Evolutionary conservation across 2,329 filamentous ascomycete species (phyloP), one percentile per base, ranked within the genome.

Genomic region (Fusarium caatingaense): DNA sequence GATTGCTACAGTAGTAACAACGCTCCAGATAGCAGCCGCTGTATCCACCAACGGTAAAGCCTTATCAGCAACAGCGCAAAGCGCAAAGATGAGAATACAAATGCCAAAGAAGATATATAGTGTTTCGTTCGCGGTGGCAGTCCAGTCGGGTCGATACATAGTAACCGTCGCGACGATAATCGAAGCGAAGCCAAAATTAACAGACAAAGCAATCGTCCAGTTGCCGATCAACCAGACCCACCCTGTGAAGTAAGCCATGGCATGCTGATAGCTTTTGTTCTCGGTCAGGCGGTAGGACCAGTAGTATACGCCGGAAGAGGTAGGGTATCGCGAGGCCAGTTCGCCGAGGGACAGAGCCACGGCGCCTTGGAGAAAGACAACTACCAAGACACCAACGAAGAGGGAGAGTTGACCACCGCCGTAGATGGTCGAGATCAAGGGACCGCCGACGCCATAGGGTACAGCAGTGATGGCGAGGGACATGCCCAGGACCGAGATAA

Each of bases 201-300:
- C 55, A 27, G 55, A 57, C 0, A 57, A 1, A 3, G 55, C 20
- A 4, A 57, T 57, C 1, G 27, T 34, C 55, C 55, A 57, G 7
- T 57, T 57, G 2, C 55, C 55, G 6, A 57, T 57, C 16, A 57
- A 11, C 54, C 54, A 57, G 2, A 57, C 25, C 54, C 54, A 57
- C 2, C 54, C 54, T 0, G 54, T 57, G 20, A 57, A 57, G 20
- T 50, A 57, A 25, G 54, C 45, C 25, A 25, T 50, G 2, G 45
- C 20, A 8, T 57, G 45, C 4, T 42, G 54, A 21, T 57, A 57
- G 21, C 25, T 11, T 10, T 57, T 57, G 7, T 57, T 57, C 13
- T 57, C 54, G 16, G 54, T 57, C 8, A 57, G 42, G 9, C 54
- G 16, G 12, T 50, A 57, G 0, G 54, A 57, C 54, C 54, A 57